Percentiles rank a stretch among this genome's conserved stretches.
Evolutionary conservation across 2,329 filamentous ascomycete species (phyloP).

Genomic region (Pseudocercospora vitis): DNA sequence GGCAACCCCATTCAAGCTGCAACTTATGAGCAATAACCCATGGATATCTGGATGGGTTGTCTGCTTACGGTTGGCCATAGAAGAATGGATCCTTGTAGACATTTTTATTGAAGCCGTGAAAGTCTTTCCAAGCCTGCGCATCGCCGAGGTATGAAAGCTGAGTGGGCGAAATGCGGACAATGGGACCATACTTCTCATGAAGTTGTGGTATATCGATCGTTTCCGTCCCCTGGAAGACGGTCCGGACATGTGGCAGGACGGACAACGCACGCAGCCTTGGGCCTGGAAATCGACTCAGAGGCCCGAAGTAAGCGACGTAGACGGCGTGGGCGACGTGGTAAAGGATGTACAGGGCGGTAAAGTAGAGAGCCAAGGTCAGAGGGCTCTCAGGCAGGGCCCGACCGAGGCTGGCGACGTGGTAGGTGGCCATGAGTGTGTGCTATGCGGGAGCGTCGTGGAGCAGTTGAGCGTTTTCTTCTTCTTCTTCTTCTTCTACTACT

Average conservation of each 20-base stretch:
- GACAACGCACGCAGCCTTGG: constrained; percentile 36
- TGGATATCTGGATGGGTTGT: not conserved
- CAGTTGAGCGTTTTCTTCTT: too few species aligned
- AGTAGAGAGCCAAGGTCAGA: constrained; percentile 13
- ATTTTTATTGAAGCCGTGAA: constrained; percentile 33
- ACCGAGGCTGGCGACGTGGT: too few species aligned
- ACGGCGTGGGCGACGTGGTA: constrained; percentile 25
- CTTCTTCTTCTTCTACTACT: too few species aligned
- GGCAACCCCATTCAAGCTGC: constrained; percentile 24
- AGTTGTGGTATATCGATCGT: constrained; percentile 22
- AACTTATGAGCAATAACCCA: not conserved
- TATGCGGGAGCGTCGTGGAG: too few species aligned
- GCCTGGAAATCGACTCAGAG: constrained; percentile 46
- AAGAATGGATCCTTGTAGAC: constrained; percentile 28
- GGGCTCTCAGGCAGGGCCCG: too few species aligned
- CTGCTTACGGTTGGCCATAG: constrained; percentile 21
- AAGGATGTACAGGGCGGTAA: constrained; percentile 19
- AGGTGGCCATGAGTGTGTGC: too few species aligned
- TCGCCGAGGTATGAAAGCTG: constrained; percentile 40
- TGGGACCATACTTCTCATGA: constrained; percentile 41
- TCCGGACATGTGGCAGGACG: constrained; percentile 23
- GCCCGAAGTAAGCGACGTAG: constrained; percentile 47
- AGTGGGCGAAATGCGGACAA: constrained; percentile 44
- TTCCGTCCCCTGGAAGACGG: constrained; percentile 25
- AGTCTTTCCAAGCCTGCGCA: constrained; percentile 28